Percentiles rank a stretch among this genome's conserved stretches.
phyloP scores from a whole-genome alignment of 148 eudicot species.

The Camellia sinensis region DNA sequence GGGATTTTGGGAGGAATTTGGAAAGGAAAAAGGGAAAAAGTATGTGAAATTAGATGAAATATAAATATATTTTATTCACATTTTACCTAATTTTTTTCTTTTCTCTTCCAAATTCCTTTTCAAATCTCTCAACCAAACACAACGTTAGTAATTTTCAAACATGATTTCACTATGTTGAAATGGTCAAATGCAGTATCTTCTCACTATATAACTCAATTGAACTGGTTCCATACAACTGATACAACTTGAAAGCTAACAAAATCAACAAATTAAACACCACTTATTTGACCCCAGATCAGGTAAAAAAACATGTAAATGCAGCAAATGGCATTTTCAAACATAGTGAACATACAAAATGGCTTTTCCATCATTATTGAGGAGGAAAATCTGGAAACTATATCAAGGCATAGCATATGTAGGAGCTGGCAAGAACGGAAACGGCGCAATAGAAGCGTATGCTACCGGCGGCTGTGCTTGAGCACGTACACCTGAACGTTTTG shows the following conservation, averaged over 20 bases:
- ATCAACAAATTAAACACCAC: background rate
- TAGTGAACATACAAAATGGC: background rate
- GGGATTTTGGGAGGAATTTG: background rate
- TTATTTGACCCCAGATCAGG: background rate
- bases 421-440: slow-evolving; percentile 94
- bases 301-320: background rate
- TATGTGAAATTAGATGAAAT: too few species aligned
- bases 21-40: too few species aligned
- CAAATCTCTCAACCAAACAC: too few species aligned
- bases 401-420: slow-evolving; percentile 45
- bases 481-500: slow-evolving; percentile 9
- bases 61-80: too few species aligned
- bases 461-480: slow-evolving; percentile 60
- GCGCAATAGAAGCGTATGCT: slow-evolving; percentile 89
- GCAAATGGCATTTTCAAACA: background rate
- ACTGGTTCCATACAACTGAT: background rate
- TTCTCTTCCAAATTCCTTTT: too few species aligned
- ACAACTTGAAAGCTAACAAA: background rate
- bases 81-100: too few species aligned
- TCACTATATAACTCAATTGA: background rate
- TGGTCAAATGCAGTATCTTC: slow-evolving; percentile 5
- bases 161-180: background rate
- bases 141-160: background rate
- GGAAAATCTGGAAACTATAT: slow-evolving; percentile 6
- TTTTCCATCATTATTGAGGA: background rate